Evolutionary conservation across 495 filamentous ascomycete genomes (phyloP).

Genomic region (Evernia prunastri): DNA sequence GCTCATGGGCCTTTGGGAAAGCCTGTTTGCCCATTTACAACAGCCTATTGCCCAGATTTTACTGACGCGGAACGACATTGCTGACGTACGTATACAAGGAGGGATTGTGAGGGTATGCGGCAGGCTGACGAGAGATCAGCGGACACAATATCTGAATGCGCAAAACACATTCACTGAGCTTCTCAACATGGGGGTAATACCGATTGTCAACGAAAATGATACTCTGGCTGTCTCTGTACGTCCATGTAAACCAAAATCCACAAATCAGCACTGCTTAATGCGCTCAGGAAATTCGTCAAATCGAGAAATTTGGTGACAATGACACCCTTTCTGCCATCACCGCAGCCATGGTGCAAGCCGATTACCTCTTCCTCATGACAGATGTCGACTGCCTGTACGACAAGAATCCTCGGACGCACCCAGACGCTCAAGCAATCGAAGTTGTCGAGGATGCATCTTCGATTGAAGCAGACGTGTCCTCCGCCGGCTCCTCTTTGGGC

Average conservation of each 20-base stretch:
- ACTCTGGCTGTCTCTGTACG: slow-evolving; percentile 80
- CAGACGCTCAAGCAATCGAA: slow-evolving; percentile 82
- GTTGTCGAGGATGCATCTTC: slow-evolving; percentile 82
- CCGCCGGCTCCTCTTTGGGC: slow-evolving; percentile 78
- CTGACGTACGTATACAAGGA: slow-evolving; percentile 57
- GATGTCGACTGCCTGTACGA: slow-evolving; percentile 97
- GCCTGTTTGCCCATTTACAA: slow-evolving; percentile 74
- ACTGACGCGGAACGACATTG: slow-evolving; percentile 93
- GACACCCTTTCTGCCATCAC: slow-evolving; percentile 96
- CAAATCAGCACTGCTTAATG: slow-evolving; percentile 17
- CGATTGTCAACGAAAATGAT: slow-evolving; percentile 98
- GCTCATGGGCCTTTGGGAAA: slow-evolving; percentile 93
- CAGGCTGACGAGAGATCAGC: slow-evolving; percentile 40
- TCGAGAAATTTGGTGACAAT: slow-evolving; percentile 89
- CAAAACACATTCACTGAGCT: slow-evolving; percentile 89
- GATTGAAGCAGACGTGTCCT: slow-evolving; percentile 83
- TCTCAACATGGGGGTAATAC: slow-evolving; percentile 91
- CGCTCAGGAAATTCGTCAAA: slow-evolving; percentile 58
- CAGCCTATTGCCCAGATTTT: slow-evolving; percentile 93
- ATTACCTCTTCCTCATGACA: slow-evolving; percentile 97
- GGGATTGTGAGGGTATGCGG: neutral
- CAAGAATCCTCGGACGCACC: slow-evolving; percentile 79
- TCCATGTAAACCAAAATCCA: neutral
- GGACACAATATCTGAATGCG: slow-evolving; percentile 91
- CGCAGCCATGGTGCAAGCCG: slow-evolving; percentile 92